phyloP scores from a whole-genome alignment of 768 basidiomycete species.

The Rhodotorula kratochvilovae region DNA sequence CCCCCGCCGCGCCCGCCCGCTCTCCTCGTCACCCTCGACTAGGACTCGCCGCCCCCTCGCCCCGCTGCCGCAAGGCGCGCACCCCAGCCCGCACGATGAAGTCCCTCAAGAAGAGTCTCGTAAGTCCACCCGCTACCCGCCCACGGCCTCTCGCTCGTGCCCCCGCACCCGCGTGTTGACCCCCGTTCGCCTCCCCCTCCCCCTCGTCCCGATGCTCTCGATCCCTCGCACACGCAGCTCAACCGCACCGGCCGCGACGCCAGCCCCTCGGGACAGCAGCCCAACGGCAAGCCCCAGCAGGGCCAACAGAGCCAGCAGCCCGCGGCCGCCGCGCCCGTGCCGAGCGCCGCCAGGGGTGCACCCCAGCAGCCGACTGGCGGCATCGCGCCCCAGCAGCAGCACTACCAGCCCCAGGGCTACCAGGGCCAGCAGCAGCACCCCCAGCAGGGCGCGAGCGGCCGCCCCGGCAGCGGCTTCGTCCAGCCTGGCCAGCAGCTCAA shows the following conservation, averaged over 20 bases:
- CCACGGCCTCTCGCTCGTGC: not conserved
- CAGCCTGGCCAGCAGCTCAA: constrained; percentile 16
- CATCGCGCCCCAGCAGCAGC: not conserved
- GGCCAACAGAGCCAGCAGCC: not conserved
- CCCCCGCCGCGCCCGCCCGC: not conserved
- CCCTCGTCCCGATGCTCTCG: constrained; percentile 12
- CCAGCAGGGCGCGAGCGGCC: not conserved
- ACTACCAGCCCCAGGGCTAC: not conserved
- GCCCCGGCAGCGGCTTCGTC: constrained; percentile 19
- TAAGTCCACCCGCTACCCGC: constrained; percentile 36
- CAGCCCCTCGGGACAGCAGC: constrained; percentile 19
- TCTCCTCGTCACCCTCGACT: not conserved
- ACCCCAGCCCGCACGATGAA: constrained; percentile 44
- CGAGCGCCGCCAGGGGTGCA: not conserved
- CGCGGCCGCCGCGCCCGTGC: not conserved
- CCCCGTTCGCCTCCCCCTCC: not conserved
- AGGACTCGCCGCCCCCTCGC: not conserved
- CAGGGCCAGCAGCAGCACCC: not conserved
- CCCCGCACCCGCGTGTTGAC: not conserved
- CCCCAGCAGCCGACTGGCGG: not conserved
- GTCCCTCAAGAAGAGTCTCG: constrained; percentile 51
- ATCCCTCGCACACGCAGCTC: constrained; percentile 12
- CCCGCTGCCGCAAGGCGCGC: not conserved
- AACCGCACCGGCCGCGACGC: constrained; percentile 27
- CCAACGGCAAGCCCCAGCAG: constrained; percentile 28